phyloP scores from a whole-genome alignment of 176 grass and related monocot species.

The Cenchrus americanus region DNA sequence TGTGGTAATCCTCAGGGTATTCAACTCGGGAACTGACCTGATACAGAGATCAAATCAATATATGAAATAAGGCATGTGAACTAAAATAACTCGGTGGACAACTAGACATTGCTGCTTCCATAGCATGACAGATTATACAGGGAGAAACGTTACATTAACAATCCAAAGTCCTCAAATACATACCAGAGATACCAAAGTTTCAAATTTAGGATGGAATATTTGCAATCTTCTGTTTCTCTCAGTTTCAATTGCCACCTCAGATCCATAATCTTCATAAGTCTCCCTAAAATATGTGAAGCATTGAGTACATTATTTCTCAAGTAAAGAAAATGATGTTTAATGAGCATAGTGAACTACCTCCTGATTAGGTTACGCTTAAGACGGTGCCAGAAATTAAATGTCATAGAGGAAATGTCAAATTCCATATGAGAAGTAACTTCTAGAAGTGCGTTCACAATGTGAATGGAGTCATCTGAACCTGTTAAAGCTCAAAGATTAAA shows the following conservation, averaged over 20 bases:
- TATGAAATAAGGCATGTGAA: constrained; percentile 31
- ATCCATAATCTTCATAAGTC: constrained; percentile 72
- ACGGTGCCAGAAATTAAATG: constrained; percentile 99
- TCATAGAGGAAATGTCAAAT: constrained; percentile 99
- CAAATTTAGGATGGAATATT: constrained; percentile 72
- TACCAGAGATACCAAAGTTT: constrained; percentile 91
- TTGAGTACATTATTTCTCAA: constrained; percentile 31
- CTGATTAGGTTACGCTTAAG: constrained; percentile 71
- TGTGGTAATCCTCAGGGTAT: constrained; percentile 77
- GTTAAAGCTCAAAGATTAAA: constrained; percentile 38
- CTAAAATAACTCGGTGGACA: constrained; percentile 3
- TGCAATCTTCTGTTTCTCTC: constrained; percentile 90
- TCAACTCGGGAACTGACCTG: constrained; percentile 96
- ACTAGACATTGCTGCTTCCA: neutral
- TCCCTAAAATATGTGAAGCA: constrained; percentile 62
- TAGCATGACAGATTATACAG: neutral
- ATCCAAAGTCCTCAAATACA: constrained; percentile 28
- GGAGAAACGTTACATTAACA: neutral
- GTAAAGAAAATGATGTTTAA: constrained; percentile 17
- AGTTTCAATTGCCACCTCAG: constrained; percentile 66
- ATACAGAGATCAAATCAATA: constrained; percentile 35
- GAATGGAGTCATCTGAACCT: constrained; percentile 93
- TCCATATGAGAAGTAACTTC: constrained; percentile 92
- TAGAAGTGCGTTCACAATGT: constrained; percentile 89
- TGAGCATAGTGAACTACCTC: constrained; percentile 55